Base-by-base conservation (phyloP, 2,329 filamentous ascomycete genomes). In the Lithohypha guttulata region DNA sequence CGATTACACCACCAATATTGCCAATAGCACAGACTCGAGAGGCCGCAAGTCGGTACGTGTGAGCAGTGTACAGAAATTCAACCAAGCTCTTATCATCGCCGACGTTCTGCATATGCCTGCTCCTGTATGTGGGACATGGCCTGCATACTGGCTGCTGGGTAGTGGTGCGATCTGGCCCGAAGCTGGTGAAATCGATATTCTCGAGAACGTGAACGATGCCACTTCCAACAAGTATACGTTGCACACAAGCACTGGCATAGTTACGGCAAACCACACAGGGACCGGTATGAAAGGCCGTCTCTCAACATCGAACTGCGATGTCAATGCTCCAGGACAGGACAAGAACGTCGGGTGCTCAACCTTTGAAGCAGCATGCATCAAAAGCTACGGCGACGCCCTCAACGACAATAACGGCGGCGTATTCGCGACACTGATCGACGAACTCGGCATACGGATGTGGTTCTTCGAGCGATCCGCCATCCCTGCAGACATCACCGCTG, bases 341-440 rank as follows among this genome's bases (percentile, higher is more conserved):
- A 55, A 56, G 34, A 36, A 39, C 17, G 50, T 59, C n/a, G 58
- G 56, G 6, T 66, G 65, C 41, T 57, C 57, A 1, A 58, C 64
- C 10, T 33, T 57, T 23, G 62, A 63, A 18, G 51, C 5, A 6
- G 6, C 8, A 4, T 59, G 28, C 6, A 26, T 30, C 35, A 32
- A 36, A 17, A 58, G 14, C 31, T 77, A 67, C 40, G 76, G 75
- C 20, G 56, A 56, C 3, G 64, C 57, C 0, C 71, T 79, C 57
- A 80, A 72, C 46, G 45, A 52, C 2, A 48, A 58, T n/a, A 53
- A 54, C 5, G 62, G 62, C 10, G 69, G 68, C 34, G 53, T 72
- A 1, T 65, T 69, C 47, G 69, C 66, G 1, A 59, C 69, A 49
- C 63, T 71, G 45, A 60, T 69, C 56, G 64, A 66, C 3, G 45